Base-by-base conservation (phyloP, 768 basidiomycete species). In the Amanita phalloides region DNA sequence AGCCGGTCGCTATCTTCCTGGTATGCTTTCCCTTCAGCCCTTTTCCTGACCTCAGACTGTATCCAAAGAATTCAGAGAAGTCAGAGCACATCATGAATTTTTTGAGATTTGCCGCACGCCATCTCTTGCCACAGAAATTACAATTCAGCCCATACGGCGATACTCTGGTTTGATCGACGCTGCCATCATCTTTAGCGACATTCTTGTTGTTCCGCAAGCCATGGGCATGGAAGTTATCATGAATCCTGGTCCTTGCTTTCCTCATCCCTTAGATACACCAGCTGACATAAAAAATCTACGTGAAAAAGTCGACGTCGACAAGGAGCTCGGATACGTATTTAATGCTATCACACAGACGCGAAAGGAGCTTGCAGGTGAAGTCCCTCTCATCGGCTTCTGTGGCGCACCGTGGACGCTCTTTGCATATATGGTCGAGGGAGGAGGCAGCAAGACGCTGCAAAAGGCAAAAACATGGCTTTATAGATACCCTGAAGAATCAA, bases 391-490 rank as follows among this genome's bases (percentile, higher is more conserved):
- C 59, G 96, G 96, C 9, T 99, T 99, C 69, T 90, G 83, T 62
- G 96, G 95, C 37, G 93, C 92, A 0, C 96, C 96, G 1, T 98
- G 96, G 96, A 99, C 96, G 3, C 78, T 98, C 48, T 93, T 99
- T 70, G 81, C 85, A 20, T 99, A 98, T 66, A 99, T 99, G 96
- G 78, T 96, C 60, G 96, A 98, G 66, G 96, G 96, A 6, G 95
- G 94, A 4, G 87, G 87, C 7, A 89, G 81, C 66, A 93, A 92
- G 68, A 89, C 88, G 11, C 79, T 90, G 58, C 85, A 89, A 55
- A 93, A 94, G 66, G 79, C 82, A 33, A 99, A 99, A 70, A 82
- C 86, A 0, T 99, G 96, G 95, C 64, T 97, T 5, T 98, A 90
- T 74, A 86, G 83, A 61, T 79, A 91, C 62, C 93, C 94, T 1